A percentile compares a stretch with the other conserved stretches of the same genome.
Conservation (phyloP, 169 alveolate species). For the Eimeria zaria region DNA sequence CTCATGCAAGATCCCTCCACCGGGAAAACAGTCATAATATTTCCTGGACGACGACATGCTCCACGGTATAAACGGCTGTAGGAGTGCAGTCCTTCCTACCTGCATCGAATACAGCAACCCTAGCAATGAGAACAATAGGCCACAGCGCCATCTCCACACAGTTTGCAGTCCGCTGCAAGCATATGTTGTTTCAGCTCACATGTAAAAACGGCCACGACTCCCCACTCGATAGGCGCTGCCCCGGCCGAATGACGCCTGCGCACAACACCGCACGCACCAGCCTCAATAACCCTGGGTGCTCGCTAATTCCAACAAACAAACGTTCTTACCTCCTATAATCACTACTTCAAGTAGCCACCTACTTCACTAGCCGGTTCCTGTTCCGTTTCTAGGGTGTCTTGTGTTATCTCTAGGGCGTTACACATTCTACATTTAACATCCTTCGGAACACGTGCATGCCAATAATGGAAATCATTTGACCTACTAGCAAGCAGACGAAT, state of each 20-base stretch:
- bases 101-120: not conserved
- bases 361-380: not conserved
- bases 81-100: slow-evolving; percentile 64
- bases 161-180: not conserved
- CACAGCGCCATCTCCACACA: not conserved
- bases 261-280: not conserved
- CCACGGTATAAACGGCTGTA: slow-evolving; percentile 20
- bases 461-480: not conserved
- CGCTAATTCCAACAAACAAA: not conserved
- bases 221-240: slow-evolving; percentile 76
- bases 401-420: not conserved
- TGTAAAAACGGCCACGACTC: slow-evolving; percentile 76
- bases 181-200: slow-evolving; percentile 58
- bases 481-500: not conserved
- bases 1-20: not conserved
- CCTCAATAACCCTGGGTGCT: not conserved
- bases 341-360: not conserved
- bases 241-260: slow-evolving; percentile 43
- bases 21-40: slow-evolving; percentile 18
- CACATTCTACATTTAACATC: not conserved
- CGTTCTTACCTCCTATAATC: not conserved
- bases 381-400: not conserved
- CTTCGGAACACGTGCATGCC: not conserved
- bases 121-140: not conserved
- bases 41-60: slow-evolving; percentile 68